Percentiles rank a stretch among this genome's conserved stretches.
These are phyloP conservation scores for Fistulina hepatica DNA, from an alignment of 1,284 basidiomycete species.

Conservation along the genomic window DNA sequence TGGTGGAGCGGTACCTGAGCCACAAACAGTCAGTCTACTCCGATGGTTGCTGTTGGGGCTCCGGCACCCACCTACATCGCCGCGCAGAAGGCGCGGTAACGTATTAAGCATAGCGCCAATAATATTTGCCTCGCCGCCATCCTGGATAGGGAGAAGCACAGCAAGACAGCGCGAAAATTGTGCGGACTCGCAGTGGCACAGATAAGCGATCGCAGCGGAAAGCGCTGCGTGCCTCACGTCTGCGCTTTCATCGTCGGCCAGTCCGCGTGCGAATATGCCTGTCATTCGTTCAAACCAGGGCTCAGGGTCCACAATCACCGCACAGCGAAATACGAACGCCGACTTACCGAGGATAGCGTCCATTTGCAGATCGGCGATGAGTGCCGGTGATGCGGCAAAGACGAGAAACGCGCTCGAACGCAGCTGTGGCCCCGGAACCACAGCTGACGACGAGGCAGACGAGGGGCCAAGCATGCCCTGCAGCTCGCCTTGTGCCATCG, in stretches of 20 bases:
- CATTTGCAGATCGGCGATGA: conserved; percentile 61
- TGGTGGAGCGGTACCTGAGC: too few species aligned
- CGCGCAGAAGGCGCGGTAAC: conserved; percentile 17
- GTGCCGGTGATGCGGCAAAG: conserved; percentile 57
- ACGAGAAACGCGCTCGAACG: conserved; percentile 53
- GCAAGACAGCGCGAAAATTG: conserved; percentile 47
- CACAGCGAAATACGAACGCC: conserved; percentile 56
- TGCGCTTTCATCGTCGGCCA: too few species aligned
- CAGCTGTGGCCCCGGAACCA: conserved; percentile 14
- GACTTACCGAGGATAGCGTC: conserved; percentile 54
- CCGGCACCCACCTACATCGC: conserved; percentile 4
- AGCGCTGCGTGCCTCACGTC: conserved; percentile 53
- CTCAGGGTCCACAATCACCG: conserved; percentile 20
- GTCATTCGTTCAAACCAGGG: not conserved
- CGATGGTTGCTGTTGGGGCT: conserved; percentile 9
- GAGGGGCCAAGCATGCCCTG: conserved; percentile 28
- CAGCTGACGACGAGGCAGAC: conserved; percentile 30
- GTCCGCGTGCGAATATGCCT: too few species aligned
- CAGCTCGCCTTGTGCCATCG: conserved; percentile 42
- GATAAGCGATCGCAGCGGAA: conserved; percentile 51
- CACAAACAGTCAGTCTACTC: too few species aligned
- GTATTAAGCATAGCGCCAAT: conserved; percentile 15
- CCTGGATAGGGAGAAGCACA: conserved; percentile 56
- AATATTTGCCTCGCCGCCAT: conserved; percentile 44
- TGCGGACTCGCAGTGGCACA: conserved; percentile 41